Conservation (phyloP, 2,329 filamentous ascomycete genomes). For the Trichoderma afroharzianum region DNA sequence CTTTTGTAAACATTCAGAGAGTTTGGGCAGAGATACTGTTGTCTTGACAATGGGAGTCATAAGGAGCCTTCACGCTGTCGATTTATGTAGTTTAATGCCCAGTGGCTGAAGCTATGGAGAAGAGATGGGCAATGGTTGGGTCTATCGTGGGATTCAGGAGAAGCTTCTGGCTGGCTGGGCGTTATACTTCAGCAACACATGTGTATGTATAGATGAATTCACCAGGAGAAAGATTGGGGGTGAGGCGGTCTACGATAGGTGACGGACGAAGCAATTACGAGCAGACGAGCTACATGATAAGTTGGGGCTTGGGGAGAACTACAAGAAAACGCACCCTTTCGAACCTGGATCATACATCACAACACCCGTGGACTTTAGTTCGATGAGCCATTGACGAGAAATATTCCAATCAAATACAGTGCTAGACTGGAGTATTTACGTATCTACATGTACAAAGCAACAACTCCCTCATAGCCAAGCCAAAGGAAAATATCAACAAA, state of each 20-base stretch:
- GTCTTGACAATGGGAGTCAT: neutral
- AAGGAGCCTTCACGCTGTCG: neutral
- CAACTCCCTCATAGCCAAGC: neutral
- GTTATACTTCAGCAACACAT: too few species aligned
- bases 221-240: too few species aligned
- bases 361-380: fast-evolving
- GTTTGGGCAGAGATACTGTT: neutral
- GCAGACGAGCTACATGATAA: neutral
- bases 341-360: neutral
- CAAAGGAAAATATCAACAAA: neutral
- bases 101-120: neutral
- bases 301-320: neutral
- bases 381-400: neutral
- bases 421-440: neutral
- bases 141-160: too few species aligned
- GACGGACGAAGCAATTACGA: neutral
- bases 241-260: neutral
- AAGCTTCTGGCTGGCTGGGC: too few species aligned
- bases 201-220: too few species aligned
- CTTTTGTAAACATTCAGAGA: neutral
- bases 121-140: neutral
- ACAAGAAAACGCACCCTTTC: neutral
- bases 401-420: neutral
- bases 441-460: neutral
- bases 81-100: neutral